phyloP scores from a whole-genome alignment of 495 filamentous ascomycete genomes.

The Lasiosphaeria ovina region DNA sequence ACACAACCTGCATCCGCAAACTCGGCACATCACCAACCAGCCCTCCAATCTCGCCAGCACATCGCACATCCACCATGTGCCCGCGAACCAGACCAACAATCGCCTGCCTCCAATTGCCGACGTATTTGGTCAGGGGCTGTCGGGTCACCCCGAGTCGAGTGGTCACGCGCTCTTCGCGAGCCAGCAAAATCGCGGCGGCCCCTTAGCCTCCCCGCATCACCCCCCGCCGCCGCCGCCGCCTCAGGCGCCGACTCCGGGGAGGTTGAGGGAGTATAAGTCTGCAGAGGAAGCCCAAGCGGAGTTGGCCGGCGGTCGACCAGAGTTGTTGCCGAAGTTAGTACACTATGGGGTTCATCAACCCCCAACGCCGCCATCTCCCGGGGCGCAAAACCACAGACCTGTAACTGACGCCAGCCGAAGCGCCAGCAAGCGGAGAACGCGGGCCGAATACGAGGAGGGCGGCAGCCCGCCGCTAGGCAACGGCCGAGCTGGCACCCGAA shows the following conservation, averaged over 20 bases:
- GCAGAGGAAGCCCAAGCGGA: conserved; percentile 93
- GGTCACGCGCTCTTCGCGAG: conserved; percentile 56
- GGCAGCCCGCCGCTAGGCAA: conserved; percentile 72
- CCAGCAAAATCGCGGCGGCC: conserved; percentile 26
- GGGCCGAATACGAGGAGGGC: conserved; percentile 89
- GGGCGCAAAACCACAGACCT: conserved; percentile 30
- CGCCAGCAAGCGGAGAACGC: conserved; percentile 64
- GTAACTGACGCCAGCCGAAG: conserved; percentile 40
- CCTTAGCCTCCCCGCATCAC: conserved; percentile 54
- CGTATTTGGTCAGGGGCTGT: conserved; percentile 83
- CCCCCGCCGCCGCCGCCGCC: conserved; percentile 33
- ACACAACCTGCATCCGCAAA: conserved; percentile 76
- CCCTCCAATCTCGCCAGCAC: conserved; percentile 82
- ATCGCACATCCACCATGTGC: conserved; percentile 89
- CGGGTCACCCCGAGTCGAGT: conserved; percentile 66
- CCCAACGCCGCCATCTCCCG: conserved; percentile 88
- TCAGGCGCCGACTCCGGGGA: conserved; percentile 44
- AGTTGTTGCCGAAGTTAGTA: conserved; percentile 86
- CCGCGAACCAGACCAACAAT: conserved; percentile 85
- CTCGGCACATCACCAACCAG: conserved; percentile 79
- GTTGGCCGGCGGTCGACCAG: conserved; percentile 84
- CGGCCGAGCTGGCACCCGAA: conserved; percentile 54
- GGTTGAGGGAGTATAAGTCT: conserved; percentile 86
- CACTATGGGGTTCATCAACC: conserved; percentile 91
- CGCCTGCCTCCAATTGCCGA: conserved; percentile 91